Conservation (phyloP, 2,329 filamentous ascomycete genomes). For the Verticillium isaacii region DNA sequence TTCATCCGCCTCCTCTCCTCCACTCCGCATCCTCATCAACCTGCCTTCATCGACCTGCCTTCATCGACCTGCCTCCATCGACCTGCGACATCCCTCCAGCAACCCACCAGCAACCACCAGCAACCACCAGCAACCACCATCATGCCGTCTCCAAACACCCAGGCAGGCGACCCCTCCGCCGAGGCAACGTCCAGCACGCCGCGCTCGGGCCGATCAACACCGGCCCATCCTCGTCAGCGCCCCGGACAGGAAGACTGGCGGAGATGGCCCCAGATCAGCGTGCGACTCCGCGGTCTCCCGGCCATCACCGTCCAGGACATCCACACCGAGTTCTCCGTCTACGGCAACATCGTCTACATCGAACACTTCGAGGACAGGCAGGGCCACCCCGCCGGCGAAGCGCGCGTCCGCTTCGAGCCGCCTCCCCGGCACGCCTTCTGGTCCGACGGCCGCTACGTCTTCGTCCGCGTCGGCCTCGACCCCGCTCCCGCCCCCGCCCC, state of each 20-base stretch:
- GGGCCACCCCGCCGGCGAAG: constrained; percentile 33
- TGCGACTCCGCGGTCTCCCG: not conserved
- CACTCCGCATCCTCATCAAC: too few relatives aligned
- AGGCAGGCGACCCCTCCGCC: too few relatives aligned
- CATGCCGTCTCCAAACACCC: too few relatives aligned
- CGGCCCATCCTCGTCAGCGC: not conserved
- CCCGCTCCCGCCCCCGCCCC: not conserved
- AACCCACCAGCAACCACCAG: too few relatives aligned
- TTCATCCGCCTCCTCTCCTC: too few relatives aligned
- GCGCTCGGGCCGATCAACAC: not conserved
- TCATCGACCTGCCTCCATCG: too few relatives aligned
- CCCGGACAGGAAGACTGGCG: not conserved
- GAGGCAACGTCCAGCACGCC: not conserved
- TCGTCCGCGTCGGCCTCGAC: not conserved
- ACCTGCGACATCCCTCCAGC: too few relatives aligned
- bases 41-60: too few relatives aligned
- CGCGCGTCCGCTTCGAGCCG: constrained; percentile 53
- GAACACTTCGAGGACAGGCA: constrained; percentile 45
- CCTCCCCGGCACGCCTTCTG: constrained; percentile 50
- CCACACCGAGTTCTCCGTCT: constrained; percentile 43
- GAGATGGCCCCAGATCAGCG: not conserved
- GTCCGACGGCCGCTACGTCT: constrained; percentile 15
- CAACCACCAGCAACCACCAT: too few relatives aligned
- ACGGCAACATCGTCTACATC: constrained; percentile 51
- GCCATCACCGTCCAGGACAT: constrained; percentile 29